Evolutionary conservation across 129 eudicot species (phyloP).

Genomic region (Helianthus annuus): HanXRQr2.0-SUNRISE NC_035440.2:35138119-35138618

Average conservation of each 20-base stretch:
- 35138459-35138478: conserved; percentile 42
- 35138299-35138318: conserved; percentile 58
- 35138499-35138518: conserved; percentile 64
- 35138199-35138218: conserved; percentile 54
- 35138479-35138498: conserved; percentile 60
- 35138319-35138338: conserved; percentile 36
- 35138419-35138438: conserved; percentile 52
- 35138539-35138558: conserved; percentile 68
- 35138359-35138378: conserved; percentile 64
- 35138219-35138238: conserved; percentile 70
- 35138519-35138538: conserved; percentile 61
- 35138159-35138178: conserved; percentile 69
- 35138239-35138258: conserved; percentile 78
- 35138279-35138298: conserved; percentile 87
- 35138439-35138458: conserved; percentile 44
- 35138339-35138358: conserved; percentile 60
- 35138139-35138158: conserved; percentile 63
- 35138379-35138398: conserved; percentile 54
- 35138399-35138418: conserved; percentile 55
- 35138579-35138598: conserved; percentile 75
- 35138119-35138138: conserved; percentile 59
- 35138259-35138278: conserved; percentile 68
- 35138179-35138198: conserved; percentile 54
- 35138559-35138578: conserved; percentile 67
- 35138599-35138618: conserved; percentile 74